phyloP scores from a whole-genome alignment of 164 flowering plant species.

The Platanus orientalis region DNA sequence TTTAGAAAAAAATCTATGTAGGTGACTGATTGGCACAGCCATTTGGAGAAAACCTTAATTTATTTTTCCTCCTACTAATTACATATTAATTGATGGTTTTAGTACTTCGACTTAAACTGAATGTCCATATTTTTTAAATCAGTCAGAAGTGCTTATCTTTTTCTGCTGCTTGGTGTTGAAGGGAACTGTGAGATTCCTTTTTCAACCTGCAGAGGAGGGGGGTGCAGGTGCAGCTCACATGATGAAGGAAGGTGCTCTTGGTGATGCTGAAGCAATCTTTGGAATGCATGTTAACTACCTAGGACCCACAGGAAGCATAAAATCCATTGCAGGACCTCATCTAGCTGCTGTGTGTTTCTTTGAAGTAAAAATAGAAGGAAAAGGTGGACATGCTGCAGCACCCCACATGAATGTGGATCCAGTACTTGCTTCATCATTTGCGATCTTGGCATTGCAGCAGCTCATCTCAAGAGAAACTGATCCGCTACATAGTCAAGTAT shows the following conservation, averaged over 20 bases:
- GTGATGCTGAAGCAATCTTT: constrained; percentile 72
- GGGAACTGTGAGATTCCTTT: constrained; percentile 83
- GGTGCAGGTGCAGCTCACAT: constrained; percentile 82
- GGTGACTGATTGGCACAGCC: too few species aligned
- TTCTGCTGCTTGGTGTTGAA: constrained; percentile 17
- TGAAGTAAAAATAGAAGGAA: constrained; percentile 58
- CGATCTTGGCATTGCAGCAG: constrained; percentile 72
- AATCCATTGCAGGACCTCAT: constrained; percentile 48
- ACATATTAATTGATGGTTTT: neutral
- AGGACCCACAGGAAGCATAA: constrained; percentile 56
- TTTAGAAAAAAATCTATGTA: too few species aligned
- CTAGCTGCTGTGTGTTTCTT: constrained; percentile 62
- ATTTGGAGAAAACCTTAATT: neutral
- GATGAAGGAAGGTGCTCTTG: constrained; percentile 81
- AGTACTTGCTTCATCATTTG: constrained; percentile 55
- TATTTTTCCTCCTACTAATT: neutral
- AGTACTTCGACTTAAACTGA: neutral
- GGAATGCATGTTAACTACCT: constrained; percentile 51
- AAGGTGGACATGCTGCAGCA: constrained; percentile 62
- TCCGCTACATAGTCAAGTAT: constrained; percentile 70
- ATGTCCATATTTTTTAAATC: neutral
- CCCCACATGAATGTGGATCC: constrained; percentile 63
- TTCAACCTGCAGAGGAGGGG: constrained; percentile 93
- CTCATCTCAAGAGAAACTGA: constrained; percentile 73
- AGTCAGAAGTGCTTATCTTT: neutral